Evolutionary conservation across 805 yeast species (phyloP).

Genomic region (Isabelozyma gotoi): DNA sequence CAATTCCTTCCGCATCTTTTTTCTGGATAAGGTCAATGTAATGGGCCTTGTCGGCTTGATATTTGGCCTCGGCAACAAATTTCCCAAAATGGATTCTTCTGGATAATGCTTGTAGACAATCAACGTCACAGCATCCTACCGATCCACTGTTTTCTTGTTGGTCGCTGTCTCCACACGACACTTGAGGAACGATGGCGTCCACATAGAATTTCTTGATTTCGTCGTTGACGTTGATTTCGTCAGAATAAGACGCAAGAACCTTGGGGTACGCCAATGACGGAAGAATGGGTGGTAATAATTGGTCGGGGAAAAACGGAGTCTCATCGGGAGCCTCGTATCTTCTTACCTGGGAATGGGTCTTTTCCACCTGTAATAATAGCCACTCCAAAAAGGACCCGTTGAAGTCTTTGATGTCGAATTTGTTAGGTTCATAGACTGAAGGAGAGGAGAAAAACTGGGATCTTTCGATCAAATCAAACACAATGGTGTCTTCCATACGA

Average conservation of each 20-base stretch:
- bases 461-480: slow-evolving; percentile 88
- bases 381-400: slow-evolving; percentile 86
- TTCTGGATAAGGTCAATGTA: slow-evolving; percentile 65
- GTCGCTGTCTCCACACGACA: slow-evolving; percentile 66
- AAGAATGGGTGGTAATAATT: slow-evolving; percentile 64
- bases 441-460: slow-evolving; percentile 81
- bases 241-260: slow-evolving; percentile 70
- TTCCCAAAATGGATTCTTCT: slow-evolving; percentile 95
- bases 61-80: slow-evolving; percentile 96
- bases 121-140: slow-evolving; percentile 81
- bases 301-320: slow-evolving; percentile 78
- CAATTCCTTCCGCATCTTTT: slow-evolving; percentile 70
- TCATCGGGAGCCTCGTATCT: slow-evolving; percentile 96
- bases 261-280: slow-evolving; percentile 81
- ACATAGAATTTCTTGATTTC: slow-evolving; percentile 70
- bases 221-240: slow-evolving; percentile 72
- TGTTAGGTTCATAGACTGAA: slow-evolving; percentile 64
- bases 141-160: slow-evolving; percentile 87
- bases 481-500: slow-evolving; percentile 95
- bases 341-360: slow-evolving; percentile 64
- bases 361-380: slow-evolving; percentile 75
- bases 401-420: slow-evolving; percentile 62
- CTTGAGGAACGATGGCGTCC: slow-evolving; percentile 68
- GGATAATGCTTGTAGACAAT: slow-evolving; percentile 81
- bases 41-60: slow-evolving; percentile 59